phyloP scores from a whole-genome alignment of 2,329 filamentous ascomycete genomes.

The Gnomoniopsis smithogilvyi region DNA sequence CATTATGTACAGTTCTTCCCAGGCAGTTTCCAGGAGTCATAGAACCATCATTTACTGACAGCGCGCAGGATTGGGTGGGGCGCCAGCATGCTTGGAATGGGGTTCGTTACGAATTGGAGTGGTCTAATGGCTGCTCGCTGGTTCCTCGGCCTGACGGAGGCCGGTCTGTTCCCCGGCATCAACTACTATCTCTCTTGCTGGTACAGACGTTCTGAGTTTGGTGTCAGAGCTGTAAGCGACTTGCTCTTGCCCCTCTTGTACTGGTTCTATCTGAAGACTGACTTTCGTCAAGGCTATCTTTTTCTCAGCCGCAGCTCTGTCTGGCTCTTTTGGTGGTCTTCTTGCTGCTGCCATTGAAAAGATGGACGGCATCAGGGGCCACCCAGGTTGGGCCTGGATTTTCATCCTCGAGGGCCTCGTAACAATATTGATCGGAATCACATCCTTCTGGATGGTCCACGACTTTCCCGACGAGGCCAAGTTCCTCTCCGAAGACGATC shows the following conservation, averaged over 20 bases:
- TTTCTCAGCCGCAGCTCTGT: constrained; percentile 75
- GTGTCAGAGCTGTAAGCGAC: constrained; percentile 52
- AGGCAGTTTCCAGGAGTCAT: not conserved
- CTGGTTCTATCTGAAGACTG: not conserved
- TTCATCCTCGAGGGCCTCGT: constrained; percentile 66
- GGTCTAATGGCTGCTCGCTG: constrained; percentile 65
- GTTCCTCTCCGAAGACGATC: constrained; percentile 66
- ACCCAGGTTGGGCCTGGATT: constrained; percentile 57
- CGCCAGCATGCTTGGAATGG: constrained; percentile 65
- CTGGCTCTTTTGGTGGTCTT: constrained; percentile 70
- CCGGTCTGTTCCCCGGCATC: constrained; percentile 71
- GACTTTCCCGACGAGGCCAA: constrained; percentile 74
- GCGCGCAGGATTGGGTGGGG: constrained; percentile 60
- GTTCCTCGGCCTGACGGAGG: constrained; percentile 72
- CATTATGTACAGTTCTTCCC: constrained; percentile 63
- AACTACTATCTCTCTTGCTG: constrained; percentile 71
- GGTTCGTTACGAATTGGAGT: constrained; percentile 60
- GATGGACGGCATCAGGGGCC: constrained; percentile 58
- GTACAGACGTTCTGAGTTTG: constrained; percentile 75
- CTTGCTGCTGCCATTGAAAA: constrained; percentile 65
- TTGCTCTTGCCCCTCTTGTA: not conserved
- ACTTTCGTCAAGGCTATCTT: constrained; percentile 55
- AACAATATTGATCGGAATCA: constrained; percentile 62
- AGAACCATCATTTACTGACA: not conserved
- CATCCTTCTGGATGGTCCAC: constrained; percentile 70